phyloP scores from a whole-genome alignment of 306 rosid species.

The Vicia faba region DNA sequence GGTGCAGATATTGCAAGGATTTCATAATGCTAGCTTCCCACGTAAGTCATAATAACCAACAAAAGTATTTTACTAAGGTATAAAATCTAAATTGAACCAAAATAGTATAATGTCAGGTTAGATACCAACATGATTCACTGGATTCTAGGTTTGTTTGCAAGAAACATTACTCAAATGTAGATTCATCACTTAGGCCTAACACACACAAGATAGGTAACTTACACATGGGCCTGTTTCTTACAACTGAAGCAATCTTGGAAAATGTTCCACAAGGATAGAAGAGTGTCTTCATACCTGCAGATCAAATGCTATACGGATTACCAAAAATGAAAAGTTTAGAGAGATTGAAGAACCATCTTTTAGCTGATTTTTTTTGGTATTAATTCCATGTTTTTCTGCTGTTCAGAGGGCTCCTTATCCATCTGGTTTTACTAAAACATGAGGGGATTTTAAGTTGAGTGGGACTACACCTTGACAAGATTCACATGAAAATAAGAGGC shows the following conservation, averaged over 20 bases:
- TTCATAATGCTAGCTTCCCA: slow-evolving; percentile 22
- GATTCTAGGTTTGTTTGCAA: slow-evolving; percentile 34
- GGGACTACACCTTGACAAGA: slow-evolving; percentile 30
- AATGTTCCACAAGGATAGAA: slow-evolving; percentile 96
- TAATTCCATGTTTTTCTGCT: not conserved
- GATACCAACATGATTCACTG: slow-evolving; percentile 26
- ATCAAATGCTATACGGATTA: slow-evolving; percentile 4
- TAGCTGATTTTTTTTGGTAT: not conserved
- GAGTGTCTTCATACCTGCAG: slow-evolving; percentile 85
- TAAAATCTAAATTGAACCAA: slow-evolving; percentile 24
- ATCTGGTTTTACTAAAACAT: slow-evolving; percentile 17
- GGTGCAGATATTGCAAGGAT: slow-evolving; percentile 2
- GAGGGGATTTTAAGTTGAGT: slow-evolving; percentile 15
- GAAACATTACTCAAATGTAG: slow-evolving; percentile 25
- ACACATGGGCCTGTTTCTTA: slow-evolving; percentile 83
- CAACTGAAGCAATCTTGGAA: slow-evolving; percentile 85
- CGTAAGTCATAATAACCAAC: slow-evolving; percentile 15
- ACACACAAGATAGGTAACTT: slow-evolving; percentile 47
- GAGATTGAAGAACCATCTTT: slow-evolving; percentile 9
- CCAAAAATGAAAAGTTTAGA: slow-evolving; percentile 29
- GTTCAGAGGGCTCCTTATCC: slow-evolving; percentile 15
- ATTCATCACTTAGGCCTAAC: slow-evolving; percentile 25
- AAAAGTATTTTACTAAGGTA: slow-evolving; percentile 2
- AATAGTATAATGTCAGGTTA: not conserved
- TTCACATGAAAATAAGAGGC: not conserved